These are phyloP conservation scores for Ormosia semicastrata DNA, from an alignment of 306 rosid genomes.

Conservation along the genomic window DNA sequence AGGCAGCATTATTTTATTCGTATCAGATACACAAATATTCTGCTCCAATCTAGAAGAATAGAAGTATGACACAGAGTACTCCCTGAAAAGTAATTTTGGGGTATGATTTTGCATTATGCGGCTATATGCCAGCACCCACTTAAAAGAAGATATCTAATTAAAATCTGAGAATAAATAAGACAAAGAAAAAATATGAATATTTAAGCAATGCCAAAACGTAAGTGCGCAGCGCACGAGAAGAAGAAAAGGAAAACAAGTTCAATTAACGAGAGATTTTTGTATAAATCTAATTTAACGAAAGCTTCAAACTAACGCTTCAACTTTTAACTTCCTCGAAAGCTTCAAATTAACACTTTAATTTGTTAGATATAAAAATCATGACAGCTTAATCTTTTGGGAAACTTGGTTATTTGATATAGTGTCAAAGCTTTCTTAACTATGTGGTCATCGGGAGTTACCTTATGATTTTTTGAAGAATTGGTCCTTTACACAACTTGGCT, in stretches of 20 bases:
- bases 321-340: no score
- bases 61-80: not conserved
- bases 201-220: not conserved
- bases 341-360: no score
- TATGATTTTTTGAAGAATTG: no score
- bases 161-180: not conserved
- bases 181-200: not conserved
- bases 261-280: no score
- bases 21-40: not conserved
- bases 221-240: not conserved
- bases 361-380: no score
- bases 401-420: no score
- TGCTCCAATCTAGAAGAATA: conserved; percentile 15
- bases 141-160: not conserved
- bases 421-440: no score
- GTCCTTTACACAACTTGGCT: no score
- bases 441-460: no score
- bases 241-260: not conserved
- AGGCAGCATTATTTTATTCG: conserved; percentile 31
- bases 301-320: no score
- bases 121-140: conserved; percentile 26
- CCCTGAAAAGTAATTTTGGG: not conserved
- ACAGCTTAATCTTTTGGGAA: no score
- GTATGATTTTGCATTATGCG: conserved; percentile 10
- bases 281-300: no score